These are phyloP conservation scores for Colletotrichum falcatum DNA, from an alignment of 2,329 filamentous ascomycete genomes.

Conservation along the genomic window DNA sequence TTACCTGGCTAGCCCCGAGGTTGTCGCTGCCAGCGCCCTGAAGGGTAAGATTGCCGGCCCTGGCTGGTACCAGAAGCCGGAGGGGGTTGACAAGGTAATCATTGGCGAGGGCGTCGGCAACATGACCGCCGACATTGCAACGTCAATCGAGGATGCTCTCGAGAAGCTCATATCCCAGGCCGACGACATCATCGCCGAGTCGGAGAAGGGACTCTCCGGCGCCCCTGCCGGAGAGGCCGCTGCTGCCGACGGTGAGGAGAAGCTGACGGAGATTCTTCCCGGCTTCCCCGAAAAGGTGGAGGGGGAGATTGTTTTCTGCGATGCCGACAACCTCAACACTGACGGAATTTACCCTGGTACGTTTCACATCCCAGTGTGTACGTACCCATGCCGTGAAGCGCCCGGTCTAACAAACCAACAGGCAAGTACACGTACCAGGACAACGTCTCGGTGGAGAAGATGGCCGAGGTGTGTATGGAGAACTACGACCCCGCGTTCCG, in stretches of 20 bases:
- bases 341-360: slow-evolving; percentile 88
- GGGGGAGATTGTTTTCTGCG: slow-evolving; percentile 90
- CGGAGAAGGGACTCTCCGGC: slow-evolving; percentile 60
- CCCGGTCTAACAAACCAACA: slow-evolving; percentile 48
- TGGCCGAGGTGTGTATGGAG: slow-evolving; percentile 92
- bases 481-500: slow-evolving; percentile 88
- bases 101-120: slow-evolving; percentile 79
- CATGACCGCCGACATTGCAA: slow-evolving; percentile 71
- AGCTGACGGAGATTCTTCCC: slow-evolving; percentile 78
- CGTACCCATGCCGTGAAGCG: slow-evolving; percentile 49
- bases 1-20: slow-evolving; percentile 89
- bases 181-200: slow-evolving; percentile 70
- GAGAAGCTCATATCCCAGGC: slow-evolving; percentile 78
- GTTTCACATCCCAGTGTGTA: background rate
- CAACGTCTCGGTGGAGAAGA: slow-evolving; percentile 77
- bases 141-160: slow-evolving; percentile 76
- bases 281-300: slow-evolving; percentile 87
- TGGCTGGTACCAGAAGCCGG: slow-evolving; percentile 80
- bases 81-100: slow-evolving; percentile 74
- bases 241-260: slow-evolving; percentile 46
- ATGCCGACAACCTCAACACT: slow-evolving; percentile 86
- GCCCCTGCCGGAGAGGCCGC: slow-evolving; percentile 47
- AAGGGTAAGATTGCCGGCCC: slow-evolving; percentile 79
- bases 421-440: slow-evolving; percentile 91
- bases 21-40: slow-evolving; percentile 91